These are phyloP conservation scores for Aspergillus fumigatus DNA, from an alignment of 2,329 filamentous ascomycete species.

Conservation along the genomic window DNA sequence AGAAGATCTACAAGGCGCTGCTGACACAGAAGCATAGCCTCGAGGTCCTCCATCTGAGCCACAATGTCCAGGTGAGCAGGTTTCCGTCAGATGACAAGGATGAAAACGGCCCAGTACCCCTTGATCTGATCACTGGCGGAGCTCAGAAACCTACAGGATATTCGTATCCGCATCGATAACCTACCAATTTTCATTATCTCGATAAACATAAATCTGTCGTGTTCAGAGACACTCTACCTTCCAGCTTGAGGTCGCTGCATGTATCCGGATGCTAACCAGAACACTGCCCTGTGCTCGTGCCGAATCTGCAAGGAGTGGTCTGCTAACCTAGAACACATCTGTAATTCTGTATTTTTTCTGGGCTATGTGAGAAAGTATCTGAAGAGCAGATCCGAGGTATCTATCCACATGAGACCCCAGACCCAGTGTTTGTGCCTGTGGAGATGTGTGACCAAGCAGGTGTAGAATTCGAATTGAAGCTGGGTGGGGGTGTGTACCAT, in stretches of 20 bases:
- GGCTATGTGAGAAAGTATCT: not conserved
- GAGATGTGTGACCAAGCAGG: not conserved
- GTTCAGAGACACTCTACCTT: not conserved
- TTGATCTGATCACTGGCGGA: not conserved
- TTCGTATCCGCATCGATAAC: not conserved
- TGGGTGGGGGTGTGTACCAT: not conserved
- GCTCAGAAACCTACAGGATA: not conserved
- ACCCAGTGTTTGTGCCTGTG: not conserved
- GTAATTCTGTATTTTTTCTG: not conserved
- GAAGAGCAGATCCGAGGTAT: not conserved
- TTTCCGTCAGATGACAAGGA: not conserved
- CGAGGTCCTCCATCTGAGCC: slow-evolving; percentile 8
- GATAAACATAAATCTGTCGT: not conserved
- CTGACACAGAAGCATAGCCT: slow-evolving; percentile 9
- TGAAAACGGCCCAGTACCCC: not conserved
- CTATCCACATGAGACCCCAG: no score
- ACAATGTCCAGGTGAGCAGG: not conserved
- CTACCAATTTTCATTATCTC: not conserved
- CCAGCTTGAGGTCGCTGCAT: not conserved
- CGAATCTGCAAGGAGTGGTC: not conserved
- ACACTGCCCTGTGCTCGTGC: not conserved
- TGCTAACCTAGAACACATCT: not conserved
- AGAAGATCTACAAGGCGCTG: slow-evolving; percentile 5
- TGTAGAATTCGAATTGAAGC: not conserved
- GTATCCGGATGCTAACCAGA: not conserved